Evolutionary conservation across 352 stramenopile genomes (phyloP), one percentile per base, ranked within the genome.

Genomic region (Pythium chondricola): DNA sequence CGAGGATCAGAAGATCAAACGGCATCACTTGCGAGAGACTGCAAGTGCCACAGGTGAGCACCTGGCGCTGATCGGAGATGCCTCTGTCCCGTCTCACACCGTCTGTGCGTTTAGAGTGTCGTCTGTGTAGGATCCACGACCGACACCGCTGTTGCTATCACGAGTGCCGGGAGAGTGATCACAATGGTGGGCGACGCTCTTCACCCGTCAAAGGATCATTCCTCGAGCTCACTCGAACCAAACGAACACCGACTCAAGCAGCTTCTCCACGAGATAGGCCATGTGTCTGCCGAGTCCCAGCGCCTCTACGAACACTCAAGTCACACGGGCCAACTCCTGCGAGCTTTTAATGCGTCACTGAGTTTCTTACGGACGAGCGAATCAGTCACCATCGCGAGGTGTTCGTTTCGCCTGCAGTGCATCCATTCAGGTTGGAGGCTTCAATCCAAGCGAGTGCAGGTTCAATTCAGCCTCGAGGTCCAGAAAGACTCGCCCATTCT

Each of bases 201-300:
- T 7, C 9, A n/a, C 11, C 13, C 29, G 13, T 13, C 29, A 33
- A 13, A 33, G 29, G 7, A 33, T 8, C 29, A 13, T 33, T 33
- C 29, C 8, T n/a, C 25, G 20, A 48, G 37, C 8, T 24, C 14
- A 21, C 16, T 37, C n/a, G 24, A 37, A n/a, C 20, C 13, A 32
- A 31, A 17, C 24, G 43, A 50, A 8, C 7, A 17, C 7, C 36
- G 33, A 6, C 14, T 54, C 33, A 54, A 54, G 33, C 17, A 22
- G 26, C 25, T 45, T 17, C 37, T 54, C 7, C 24, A 54, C 6
- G 35, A 45, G 8, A 37, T 54, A 36, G 22, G 10, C 9, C 33
- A 3, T 7, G 21, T 54, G 4, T 54, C 45, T 6, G 20, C n/a
- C 6, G 7, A 43, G 17, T 52, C 42, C n/a, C 6, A 16, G n/a